Evolutionary conservation across 2,329 filamentous ascomycete species (phyloP).

Genomic region (Xylaria polymorpha): DNA sequence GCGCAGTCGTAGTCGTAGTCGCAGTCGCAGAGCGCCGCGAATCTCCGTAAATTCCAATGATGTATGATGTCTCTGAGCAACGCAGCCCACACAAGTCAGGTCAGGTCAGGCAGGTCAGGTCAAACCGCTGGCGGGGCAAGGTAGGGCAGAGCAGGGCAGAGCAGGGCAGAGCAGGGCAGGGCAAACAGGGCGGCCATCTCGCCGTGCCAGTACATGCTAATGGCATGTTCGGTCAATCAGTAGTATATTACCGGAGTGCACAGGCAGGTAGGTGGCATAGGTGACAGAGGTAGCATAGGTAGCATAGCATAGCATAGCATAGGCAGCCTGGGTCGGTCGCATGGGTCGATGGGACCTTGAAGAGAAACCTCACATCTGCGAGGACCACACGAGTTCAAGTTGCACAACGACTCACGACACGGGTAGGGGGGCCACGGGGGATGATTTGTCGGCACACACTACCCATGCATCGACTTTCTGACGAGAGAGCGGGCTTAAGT

Average conservation of each 20-base stretch:
- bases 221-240: conserved; percentile 29
- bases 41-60: conserved; percentile 27
- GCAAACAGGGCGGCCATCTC: conserved; percentile 17
- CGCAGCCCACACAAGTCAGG: conserved; percentile 22
- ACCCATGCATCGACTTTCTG: conserved; percentile 28
- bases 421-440: conserved; percentile 18
- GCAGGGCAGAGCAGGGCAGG: conserved; percentile 11
- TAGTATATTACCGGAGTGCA: conserved; percentile 26
- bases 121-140: not conserved
- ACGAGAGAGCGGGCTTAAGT: conserved; percentile 20
- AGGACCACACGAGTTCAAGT: conserved; percentile 32
- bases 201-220: conserved; percentile 29
- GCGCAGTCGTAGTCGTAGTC: not conserved
- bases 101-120: conserved; percentile 5
- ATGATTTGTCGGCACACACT: conserved; percentile 34
- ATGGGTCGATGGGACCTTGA: conserved; percentile 37
- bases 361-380: conserved; percentile 21
- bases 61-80: conserved; percentile 23
- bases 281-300: conserved; percentile 15
- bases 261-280: conserved; percentile 3
- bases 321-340: conserved; percentile 17
- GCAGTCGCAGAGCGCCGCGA: conserved; percentile 21
- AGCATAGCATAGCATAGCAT: conserved; percentile 21
- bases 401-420: conserved; percentile 34
- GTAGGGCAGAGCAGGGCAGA: conserved; percentile 6